phyloP scores from a whole-genome alignment of 495 filamentous ascomycete genomes.

The Bathelium albidoporum region DNA sequence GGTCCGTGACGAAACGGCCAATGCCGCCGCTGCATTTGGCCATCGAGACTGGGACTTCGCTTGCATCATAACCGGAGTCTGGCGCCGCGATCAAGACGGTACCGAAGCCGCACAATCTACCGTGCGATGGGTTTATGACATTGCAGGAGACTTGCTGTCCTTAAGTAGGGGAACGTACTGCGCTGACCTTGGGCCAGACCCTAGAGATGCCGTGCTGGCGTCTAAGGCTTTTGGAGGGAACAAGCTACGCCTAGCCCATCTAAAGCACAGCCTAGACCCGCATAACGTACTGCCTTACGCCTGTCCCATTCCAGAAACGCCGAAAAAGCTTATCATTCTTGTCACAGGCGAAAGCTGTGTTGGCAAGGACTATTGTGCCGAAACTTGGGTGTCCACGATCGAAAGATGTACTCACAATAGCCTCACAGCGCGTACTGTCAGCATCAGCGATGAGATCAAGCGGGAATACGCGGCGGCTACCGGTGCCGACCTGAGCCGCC shows the following conservation, averaged over 20 bases:
- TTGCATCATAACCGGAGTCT: conserved; percentile 55
- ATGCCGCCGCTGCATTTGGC: conserved; percentile 50
- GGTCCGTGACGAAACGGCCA: conserved; percentile 35
- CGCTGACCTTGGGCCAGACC: conserved; percentile 55
- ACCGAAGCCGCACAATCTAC: conserved; percentile 35
- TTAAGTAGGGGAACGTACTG: conserved; percentile 45
- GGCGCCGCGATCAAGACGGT: conserved; percentile 47
- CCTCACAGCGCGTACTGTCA: conserved; percentile 38
- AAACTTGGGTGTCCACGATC: conserved; percentile 41
- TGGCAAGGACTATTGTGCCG: conserved; percentile 54
- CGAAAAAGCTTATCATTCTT: conserved; percentile 45
- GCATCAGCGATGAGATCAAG: conserved; percentile 53
- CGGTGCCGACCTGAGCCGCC: conserved; percentile 40
- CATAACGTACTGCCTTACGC: conserved; percentile 43
- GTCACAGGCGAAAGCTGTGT: conserved; percentile 49
- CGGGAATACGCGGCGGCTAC: conserved; percentile 46
- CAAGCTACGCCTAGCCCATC: conserved; percentile 37
- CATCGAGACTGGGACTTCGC: conserved; percentile 56
- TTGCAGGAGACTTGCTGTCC: conserved; percentile 39
- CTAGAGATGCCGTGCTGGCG: conserved; percentile 44
- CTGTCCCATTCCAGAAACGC: conserved; percentile 40
- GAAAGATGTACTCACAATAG: conserved; percentile 22
- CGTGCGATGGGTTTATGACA: conserved; percentile 48
- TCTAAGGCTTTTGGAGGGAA: conserved; percentile 50
- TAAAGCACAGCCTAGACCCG: conserved; percentile 46